Percentiles rank a stretch among this genome's conserved stretches.
Conservation (phyloP, 2,329 filamentous ascomycete species). For the Colletotrichum higginsianum region DNA sequence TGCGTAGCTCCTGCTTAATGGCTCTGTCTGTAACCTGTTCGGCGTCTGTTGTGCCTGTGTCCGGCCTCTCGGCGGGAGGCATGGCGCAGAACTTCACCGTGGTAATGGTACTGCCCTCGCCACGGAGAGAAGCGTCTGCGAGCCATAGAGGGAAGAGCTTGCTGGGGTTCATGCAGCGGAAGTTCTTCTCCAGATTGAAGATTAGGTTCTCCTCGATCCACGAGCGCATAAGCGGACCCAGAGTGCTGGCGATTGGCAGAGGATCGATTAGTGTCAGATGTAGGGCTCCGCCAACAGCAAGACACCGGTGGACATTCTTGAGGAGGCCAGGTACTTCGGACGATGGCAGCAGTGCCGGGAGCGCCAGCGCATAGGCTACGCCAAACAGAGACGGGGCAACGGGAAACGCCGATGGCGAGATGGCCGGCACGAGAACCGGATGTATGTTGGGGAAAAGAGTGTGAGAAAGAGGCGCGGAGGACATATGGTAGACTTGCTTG, state of each 20-base stretch:
- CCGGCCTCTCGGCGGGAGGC: conserved; percentile 48
- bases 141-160: conserved; percentile 73
- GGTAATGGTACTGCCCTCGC: conserved; percentile 62
- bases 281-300: conserved; percentile 69
- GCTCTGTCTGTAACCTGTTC: conserved; percentile 50
- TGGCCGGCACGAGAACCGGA: conserved; percentile 56
- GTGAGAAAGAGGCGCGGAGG: conserved; percentile 57
- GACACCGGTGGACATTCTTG: conserved; percentile 68
- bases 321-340: conserved; percentile 71
- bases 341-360: conserved; percentile 71
- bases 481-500: conserved; percentile 63
- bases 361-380: conserved; percentile 65
- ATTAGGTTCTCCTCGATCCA: conserved; percentile 76
- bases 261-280: conserved; percentile 76
- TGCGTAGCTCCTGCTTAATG: conserved; percentile 64
- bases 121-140: conserved; percentile 66
- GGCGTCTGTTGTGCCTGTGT: conserved; percentile 43
- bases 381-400: conserved; percentile 62
- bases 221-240: conserved; percentile 69
- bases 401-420: conserved; percentile 54
- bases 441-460: conserved; percentile 57
- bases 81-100: conserved; percentile 66
- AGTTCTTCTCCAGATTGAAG: conserved; percentile 70
- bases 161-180: conserved; percentile 72
- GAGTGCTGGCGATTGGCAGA: conserved; percentile 65